These are phyloP conservation scores for Cornus controversa DNA, from an alignment of 148 eudicot genomes.

Conservation along the genomic window DNA sequence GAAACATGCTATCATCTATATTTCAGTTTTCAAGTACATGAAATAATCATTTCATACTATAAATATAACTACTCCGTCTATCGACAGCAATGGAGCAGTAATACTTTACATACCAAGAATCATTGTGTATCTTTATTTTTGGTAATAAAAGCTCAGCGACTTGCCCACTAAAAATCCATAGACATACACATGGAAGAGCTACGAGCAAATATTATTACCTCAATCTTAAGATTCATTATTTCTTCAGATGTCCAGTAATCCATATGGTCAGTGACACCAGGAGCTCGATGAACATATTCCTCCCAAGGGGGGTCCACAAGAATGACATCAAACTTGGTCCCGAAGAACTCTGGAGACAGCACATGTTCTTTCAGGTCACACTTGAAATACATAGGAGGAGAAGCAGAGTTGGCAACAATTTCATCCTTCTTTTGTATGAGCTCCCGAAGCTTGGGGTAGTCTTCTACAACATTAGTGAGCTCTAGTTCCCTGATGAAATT, in stretches of 20 bases:
- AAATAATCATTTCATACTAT: background rate
- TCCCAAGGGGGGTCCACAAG: conserved; percentile 98
- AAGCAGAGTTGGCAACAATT: conserved; percentile 74
- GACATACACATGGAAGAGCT: background rate
- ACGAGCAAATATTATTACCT: conserved; percentile 46
- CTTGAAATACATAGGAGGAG: conserved; percentile 85
- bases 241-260: conserved; percentile 93
- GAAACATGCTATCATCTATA: conserved; percentile 1
- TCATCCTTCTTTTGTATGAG: conserved; percentile 98
- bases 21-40: background rate
- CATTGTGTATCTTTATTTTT: too few relatives aligned
- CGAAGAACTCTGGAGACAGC: conserved; percentile 79
- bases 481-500: conserved; percentile 92
- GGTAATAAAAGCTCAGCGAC: too few relatives aligned
- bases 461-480: conserved; percentile 92
- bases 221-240: conserved; percentile 92
- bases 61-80: background rate
- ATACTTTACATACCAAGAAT: background rate
- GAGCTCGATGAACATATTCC: conserved; percentile 97
- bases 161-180: too few relatives aligned
- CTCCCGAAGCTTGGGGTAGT: conserved; percentile 94
- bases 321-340: conserved; percentile 97
- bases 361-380: conserved; percentile 80
- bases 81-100: background rate
- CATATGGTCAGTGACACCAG: conserved; percentile 92